These are phyloP conservation scores for Lasiosphaeris hirsuta DNA, from an alignment of 495 filamentous ascomycete genomes.

Conservation along the genomic window DNA sequence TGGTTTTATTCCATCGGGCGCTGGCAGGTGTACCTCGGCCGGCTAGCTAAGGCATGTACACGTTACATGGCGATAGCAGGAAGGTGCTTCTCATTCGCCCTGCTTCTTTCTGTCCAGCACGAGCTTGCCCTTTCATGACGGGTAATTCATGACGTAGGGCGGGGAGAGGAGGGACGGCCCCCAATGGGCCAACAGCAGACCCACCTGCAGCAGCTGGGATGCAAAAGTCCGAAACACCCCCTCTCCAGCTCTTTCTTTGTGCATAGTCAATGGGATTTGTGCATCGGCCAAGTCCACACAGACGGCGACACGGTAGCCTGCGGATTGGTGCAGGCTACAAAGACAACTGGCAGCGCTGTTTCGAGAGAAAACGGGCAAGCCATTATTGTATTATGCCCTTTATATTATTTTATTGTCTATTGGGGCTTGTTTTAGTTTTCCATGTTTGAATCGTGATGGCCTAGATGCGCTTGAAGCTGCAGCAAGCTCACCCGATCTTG, in stretches of 20 bases:
- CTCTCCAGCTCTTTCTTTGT: neutral
- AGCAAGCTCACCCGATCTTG: neutral
- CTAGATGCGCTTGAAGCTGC: neutral
- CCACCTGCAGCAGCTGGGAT: neutral
- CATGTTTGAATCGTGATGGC: too few relatives aligned
- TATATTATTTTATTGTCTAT: too few relatives aligned
- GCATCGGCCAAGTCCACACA: too few relatives aligned
- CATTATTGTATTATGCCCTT: neutral
- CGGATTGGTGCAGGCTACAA: too few relatives aligned
- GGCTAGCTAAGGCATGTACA: neutral
- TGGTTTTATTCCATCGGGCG: slow-evolving; percentile 4
- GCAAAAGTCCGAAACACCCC: neutral
- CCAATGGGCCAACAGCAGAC: neutral
- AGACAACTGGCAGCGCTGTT: too few relatives aligned
- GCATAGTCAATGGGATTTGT: too few relatives aligned
- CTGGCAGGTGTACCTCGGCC: neutral
- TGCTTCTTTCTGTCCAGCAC: neutral
- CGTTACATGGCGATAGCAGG: neutral
- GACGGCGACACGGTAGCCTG: too few relatives aligned
- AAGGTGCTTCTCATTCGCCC: slow-evolving; percentile 7
- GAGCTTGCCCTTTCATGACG: slow-evolving; percentile 5
- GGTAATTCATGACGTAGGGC: slow-evolving; percentile 15
- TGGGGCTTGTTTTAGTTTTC: too few relatives aligned
- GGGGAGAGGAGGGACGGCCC: too few relatives aligned
- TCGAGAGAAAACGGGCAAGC: too few relatives aligned